Percentiles rank a stretch among this genome's conserved stretches.
phyloP scores from a whole-genome alignment of 768 basidiomycete species.

The Leccinellum rugosiceps region DNA sequence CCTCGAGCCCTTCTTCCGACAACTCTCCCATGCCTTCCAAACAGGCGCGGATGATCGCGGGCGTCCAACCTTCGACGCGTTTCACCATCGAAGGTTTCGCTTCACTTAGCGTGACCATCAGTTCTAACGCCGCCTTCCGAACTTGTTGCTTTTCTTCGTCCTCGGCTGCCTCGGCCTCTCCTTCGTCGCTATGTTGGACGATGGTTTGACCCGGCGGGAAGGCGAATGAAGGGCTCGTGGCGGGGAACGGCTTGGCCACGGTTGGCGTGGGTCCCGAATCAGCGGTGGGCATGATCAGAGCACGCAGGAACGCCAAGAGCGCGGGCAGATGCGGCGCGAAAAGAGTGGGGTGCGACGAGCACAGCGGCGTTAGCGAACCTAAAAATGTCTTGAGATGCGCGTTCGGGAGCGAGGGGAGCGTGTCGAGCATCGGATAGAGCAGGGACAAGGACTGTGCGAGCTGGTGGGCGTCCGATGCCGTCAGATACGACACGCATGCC shows the following conservation, averaged over 20 bases:
- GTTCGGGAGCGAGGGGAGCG: constrained; percentile 57
- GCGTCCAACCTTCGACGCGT: constrained; percentile 67
- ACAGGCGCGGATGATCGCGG: constrained; percentile 68
- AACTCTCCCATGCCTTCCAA: constrained; percentile 81
- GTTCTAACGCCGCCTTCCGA: constrained; percentile 72
- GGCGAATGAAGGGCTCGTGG: constrained; percentile 34
- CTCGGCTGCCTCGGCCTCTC: constrained; percentile 39
- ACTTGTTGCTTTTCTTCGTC: constrained; percentile 69
- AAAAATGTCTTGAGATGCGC: constrained; percentile 63
- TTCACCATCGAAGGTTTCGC: constrained; percentile 67
- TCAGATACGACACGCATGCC: constrained; percentile 67
- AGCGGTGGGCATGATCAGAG: constrained; percentile 63
- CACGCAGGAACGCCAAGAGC: constrained; percentile 66
- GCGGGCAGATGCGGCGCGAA: constrained; percentile 70
- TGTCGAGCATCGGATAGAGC: constrained; percentile 71
- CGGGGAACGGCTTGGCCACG: constrained; percentile 43
- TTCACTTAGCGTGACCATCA: constrained; percentile 81
- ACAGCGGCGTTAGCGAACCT: constrained; percentile 65
- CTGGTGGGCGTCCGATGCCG: constrained; percentile 57
- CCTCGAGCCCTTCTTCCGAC: constrained; percentile 53
- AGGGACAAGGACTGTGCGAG: constrained; percentile 58
- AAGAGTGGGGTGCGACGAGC: constrained; percentile 61
- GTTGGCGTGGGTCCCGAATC: constrained; percentile 55
- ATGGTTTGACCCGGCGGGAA: constrained; percentile 36
- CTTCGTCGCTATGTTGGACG: constrained; percentile 16